These are phyloP conservation scores for Neofusicoccum sp. DNA, from an alignment of 2,329 filamentous ascomycete species.

Conservation along the genomic window DNA sequence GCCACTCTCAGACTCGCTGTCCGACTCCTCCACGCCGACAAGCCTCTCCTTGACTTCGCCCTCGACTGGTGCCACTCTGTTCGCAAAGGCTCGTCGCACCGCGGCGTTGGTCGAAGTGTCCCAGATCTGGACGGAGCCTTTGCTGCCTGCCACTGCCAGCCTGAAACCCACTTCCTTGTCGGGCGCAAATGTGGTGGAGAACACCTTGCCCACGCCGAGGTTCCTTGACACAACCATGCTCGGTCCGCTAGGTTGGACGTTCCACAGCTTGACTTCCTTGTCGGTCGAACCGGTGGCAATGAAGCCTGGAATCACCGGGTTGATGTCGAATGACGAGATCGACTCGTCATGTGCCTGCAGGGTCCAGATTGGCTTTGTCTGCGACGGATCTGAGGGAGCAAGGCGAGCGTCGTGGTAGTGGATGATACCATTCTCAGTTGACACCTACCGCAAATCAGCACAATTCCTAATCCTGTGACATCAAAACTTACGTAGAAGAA, in stretches of 20 bases:
- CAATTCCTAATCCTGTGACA: conserved; percentile 9
- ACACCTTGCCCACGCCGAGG: conserved; percentile 91
- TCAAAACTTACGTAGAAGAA: conserved; percentile 72
- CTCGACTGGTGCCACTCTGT: conserved; percentile 59
- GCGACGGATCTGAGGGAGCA: conserved; percentile 67
- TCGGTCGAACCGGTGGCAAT: conserved; percentile 92
- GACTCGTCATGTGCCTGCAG: conserved; percentile 93
- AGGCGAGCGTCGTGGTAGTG: conserved; percentile 88
- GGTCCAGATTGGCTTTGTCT: conserved; percentile 86
- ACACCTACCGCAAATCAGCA: conserved; percentile 43
- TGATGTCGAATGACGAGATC: conserved; percentile 89
- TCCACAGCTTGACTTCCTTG: conserved; percentile 96
- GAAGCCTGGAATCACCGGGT: conserved; percentile 84
- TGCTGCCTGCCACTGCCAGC: conserved; percentile 89
- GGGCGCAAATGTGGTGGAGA: conserved; percentile 85
- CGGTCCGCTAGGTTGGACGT: conserved; percentile 75
- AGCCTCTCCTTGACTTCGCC: conserved; percentile 70
- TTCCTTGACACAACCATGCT: conserved; percentile 90
- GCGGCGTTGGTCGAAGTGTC: conserved; percentile 91
- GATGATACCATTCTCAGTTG: conserved; percentile 86
- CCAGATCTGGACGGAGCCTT: conserved; percentile 90
- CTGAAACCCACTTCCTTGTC: conserved; percentile 89
- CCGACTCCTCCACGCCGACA: conserved; percentile 66
- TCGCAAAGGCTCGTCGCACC: conserved; percentile 80
- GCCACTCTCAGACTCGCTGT: conserved; percentile 61